phyloP scores from a whole-genome alignment of 2,329 filamentous ascomycete genomes.

The Coniosporium tulheliwenetii region DNA sequence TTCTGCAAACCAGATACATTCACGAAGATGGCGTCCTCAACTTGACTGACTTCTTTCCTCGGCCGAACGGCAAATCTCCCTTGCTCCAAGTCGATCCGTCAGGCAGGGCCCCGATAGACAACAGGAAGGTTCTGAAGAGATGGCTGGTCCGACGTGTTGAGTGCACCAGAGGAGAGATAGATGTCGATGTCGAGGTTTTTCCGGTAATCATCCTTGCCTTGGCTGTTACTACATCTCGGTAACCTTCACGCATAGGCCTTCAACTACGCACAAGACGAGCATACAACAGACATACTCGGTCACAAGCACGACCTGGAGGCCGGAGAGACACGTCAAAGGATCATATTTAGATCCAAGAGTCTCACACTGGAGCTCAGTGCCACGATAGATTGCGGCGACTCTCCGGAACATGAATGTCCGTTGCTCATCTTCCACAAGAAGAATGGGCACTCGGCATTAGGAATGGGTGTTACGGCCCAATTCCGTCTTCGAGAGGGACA shows the following conservation, averaged over 20 bases:
- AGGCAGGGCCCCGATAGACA: not conserved
- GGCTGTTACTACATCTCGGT: too few relatives aligned
- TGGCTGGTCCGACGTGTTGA: conserved; percentile 59
- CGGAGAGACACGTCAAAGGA: conserved; percentile 15
- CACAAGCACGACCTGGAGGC: conserved; percentile 4
- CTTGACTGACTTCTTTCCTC: conserved; percentile 60
- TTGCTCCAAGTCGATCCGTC: conserved; percentile 23
- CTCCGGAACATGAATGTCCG: conserved; percentile 31
- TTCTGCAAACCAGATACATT: conserved; percentile 64
- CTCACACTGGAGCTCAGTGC: conserved; percentile 52
- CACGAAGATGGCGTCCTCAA: conserved; percentile 61
- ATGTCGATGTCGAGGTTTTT: conserved; percentile 54
- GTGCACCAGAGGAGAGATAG: conserved; percentile 52
- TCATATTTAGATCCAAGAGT: conserved; percentile 44
- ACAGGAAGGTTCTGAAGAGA: conserved; percentile 47
- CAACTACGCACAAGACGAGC: conserved; percentile 49
- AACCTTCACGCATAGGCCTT: conserved; percentile 29
- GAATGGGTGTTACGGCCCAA: conserved; percentile 46
- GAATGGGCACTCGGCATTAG: conserved; percentile 32
- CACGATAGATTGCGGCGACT: conserved; percentile 45
- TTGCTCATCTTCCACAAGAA: conserved; percentile 40
- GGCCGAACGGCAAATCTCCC: conserved; percentile 41
- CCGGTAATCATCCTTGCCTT: conserved; percentile 24
- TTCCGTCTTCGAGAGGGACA: conserved; percentile 50
- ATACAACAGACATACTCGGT: conserved; percentile 40